Conservation (phyloP, 2,329 filamentous ascomycete genomes). For the Didymella keratinophila region DNA sequence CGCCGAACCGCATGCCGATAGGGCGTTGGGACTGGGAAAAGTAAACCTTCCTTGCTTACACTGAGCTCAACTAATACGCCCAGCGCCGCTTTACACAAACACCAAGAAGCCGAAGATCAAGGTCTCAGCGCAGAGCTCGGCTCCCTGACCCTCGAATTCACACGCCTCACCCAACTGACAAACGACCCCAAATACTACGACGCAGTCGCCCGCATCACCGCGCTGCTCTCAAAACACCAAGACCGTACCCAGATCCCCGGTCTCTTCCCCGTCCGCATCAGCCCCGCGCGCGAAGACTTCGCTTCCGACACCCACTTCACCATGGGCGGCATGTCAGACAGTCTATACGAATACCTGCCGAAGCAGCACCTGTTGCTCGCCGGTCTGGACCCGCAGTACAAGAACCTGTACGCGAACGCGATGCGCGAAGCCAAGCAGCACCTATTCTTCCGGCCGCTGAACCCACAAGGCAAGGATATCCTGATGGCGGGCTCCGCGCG, state of each 20-base stretch:
- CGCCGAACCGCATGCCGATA: conserved; percentile 52
- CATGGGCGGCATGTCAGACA: conserved; percentile 64
- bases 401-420: conserved; percentile 73
- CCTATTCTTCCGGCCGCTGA: conserved; percentile 81
- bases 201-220: conserved; percentile 48
- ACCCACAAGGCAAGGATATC: conserved; percentile 71
- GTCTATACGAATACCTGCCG: conserved; percentile 65
- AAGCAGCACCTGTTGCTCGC: conserved; percentile 78
- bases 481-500: conserved; percentile 71
- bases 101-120: conserved; percentile 41
- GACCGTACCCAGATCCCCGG: conserved; percentile 49
- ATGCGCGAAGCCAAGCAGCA: conserved; percentile 74
- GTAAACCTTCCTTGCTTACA: conserved; percentile 25
- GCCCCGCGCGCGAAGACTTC: conserved; percentile 42
- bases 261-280: conserved; percentile 48
- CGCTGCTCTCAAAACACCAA: conserved; percentile 46
- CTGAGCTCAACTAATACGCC: conserved; percentile 23
- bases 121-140: conserved; percentile 50
- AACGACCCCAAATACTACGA: conserved; percentile 51
- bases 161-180: conserved; percentile 50
- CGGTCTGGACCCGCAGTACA: conserved; percentile 75
- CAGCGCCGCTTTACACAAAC: conserved; percentile 40
- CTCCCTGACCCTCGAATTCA: conserved; percentile 51
- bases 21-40: conserved; percentile 52
- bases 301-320: conserved; percentile 53